Percentiles rank a stretch among this genome's conserved stretches.
These are phyloP conservation scores for Globisporangium splendens DNA, from an alignment of 352 stramenopile genomes.

Conservation along the genomic window DNA sequence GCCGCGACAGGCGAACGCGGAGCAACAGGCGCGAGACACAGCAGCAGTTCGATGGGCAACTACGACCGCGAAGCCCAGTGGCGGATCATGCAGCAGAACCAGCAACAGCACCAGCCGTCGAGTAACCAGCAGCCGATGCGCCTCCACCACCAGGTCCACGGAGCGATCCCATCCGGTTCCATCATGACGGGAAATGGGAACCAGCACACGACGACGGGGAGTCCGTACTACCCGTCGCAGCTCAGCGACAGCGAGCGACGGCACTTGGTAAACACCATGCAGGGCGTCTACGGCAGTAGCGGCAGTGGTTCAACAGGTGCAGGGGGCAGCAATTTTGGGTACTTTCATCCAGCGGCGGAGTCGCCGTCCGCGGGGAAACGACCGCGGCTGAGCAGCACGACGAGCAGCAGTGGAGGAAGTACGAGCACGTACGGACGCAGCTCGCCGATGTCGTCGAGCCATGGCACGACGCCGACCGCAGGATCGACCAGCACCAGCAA, in stretches of 20 bases:
- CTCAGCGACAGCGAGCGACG: conserved; percentile 9
- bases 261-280: conserved; percentile 12
- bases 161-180: not conserved
- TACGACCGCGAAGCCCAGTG: conserved; percentile 53
- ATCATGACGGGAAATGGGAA: not conserved
- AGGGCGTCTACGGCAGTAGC: conserved; percentile 4
- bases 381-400: conserved; percentile 19
- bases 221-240: conserved; percentile 11
- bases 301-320: not conserved
- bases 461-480: conserved; percentile 4
- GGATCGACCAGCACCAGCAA: not conserved
- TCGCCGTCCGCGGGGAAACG: conserved; percentile 16
- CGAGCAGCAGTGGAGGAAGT: conserved; percentile 21
- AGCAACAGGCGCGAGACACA: not conserved
- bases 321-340: not conserved
- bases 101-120: conserved; percentile 16
- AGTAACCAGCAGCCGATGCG: conserved; percentile 7
- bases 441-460: conserved; percentile 11
- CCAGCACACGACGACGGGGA: not conserved
- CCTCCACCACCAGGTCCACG: not conserved
- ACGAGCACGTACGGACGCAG: conserved; percentile 16
- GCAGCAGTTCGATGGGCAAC: conserved; percentile 37
- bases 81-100: conserved; percentile 45
- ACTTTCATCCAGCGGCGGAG: conserved; percentile 10
- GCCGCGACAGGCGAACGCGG: not conserved